A percentile compares a stretch with the other conserved stretches of the same genome.
These are phyloP conservation scores for Cadophora malorum DNA, from an alignment of 2,329 filamentous ascomycete species.

Conservation along the genomic window DNA sequence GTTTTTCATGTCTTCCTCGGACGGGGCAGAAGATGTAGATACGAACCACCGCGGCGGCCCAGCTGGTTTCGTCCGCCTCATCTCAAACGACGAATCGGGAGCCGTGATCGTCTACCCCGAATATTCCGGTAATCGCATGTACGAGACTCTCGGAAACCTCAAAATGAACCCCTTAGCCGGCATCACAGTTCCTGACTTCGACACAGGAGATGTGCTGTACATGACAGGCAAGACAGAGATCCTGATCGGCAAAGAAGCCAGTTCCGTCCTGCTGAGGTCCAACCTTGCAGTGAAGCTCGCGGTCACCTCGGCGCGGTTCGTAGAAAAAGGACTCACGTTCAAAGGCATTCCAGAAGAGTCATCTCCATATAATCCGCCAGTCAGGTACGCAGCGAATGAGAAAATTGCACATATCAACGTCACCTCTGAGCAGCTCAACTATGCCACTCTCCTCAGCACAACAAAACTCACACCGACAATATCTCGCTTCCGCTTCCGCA, in stretches of 20 bases:
- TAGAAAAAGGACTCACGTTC: constrained; percentile 10
- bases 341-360: background rate
- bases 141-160: constrained; percentile 82
- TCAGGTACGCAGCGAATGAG: constrained; percentile 6
- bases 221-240: constrained; percentile 69
- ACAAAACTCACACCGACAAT: constrained; percentile 6
- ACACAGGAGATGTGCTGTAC: constrained; percentile 74
- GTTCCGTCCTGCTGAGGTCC: constrained; percentile 4
- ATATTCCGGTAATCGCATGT: constrained; percentile 79
- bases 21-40: background rate
- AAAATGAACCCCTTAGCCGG: constrained; percentile 68
- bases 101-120: constrained; percentile 72
- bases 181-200: constrained; percentile 74
- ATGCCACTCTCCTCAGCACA: background rate
- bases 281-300: constrained; percentile 18
- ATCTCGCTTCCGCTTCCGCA: constrained; percentile 7
- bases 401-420: constrained; percentile 2
- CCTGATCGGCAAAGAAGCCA: constrained; percentile 48
- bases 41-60: constrained; percentile 69
- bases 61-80: constrained; percentile 72
- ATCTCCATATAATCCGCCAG: constrained; percentile 9
- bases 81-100: constrained; percentile 54
- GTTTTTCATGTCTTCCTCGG: constrained; percentile 18
- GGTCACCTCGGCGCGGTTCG: background rate
- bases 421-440: background rate